Percentiles rank a stretch among this genome's conserved stretches.
These are phyloP conservation scores for Paecilomyces sp. DNA, from an alignment of 2,329 filamentous ascomycete genomes.

Conservation along the genomic window DNA sequence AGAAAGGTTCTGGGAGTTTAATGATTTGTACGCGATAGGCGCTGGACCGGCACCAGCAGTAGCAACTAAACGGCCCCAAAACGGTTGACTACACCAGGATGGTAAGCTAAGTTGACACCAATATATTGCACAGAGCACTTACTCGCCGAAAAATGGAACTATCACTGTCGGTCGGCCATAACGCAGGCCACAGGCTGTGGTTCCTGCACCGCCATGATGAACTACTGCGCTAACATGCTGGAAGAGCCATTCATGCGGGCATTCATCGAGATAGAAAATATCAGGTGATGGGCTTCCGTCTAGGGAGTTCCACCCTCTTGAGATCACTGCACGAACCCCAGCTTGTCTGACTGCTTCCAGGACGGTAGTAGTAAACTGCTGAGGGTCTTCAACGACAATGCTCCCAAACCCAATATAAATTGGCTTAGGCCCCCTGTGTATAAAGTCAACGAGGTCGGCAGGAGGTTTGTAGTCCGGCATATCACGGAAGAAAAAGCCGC, in stretches of 20 bases:
- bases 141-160: slow-evolving; percentile 50
- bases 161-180: slow-evolving; percentile 48
- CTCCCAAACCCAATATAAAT: slow-evolving; percentile 53
- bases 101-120: slow-evolving; percentile 45
- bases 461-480: slow-evolving; percentile 27
- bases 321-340: slow-evolving; percentile 48
- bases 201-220: slow-evolving; percentile 55
- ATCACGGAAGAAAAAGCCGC: slow-evolving; percentile 41
- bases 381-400: slow-evolving; percentile 48
- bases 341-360: slow-evolving; percentile 40
- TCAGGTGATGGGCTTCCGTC: slow-evolving; percentile 26
- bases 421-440: slow-evolving; percentile 41
- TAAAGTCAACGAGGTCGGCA: slow-evolving; percentile 35
- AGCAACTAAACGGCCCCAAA: slow-evolving; percentile 50
- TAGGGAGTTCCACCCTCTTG: slow-evolving; percentile 50
- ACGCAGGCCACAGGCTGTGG: slow-evolving; percentile 48
- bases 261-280: slow-evolving; percentile 48
- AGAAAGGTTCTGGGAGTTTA: slow-evolving; percentile 39
- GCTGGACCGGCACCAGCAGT: slow-evolving; percentile 42
- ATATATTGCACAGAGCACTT: slow-evolving; percentile 22
- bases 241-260: slow-evolving; percentile 54
- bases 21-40: slow-evolving; percentile 40
- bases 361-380: slow-evolving; percentile 37
- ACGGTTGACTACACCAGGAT: slow-evolving; percentile 40
- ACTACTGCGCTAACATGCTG: slow-evolving; percentile 48